Percentiles rank a stretch among this genome's conserved stretches.
Evolutionary conservation across 176 grass and related monocot species (phyloP).

Genomic region (Echinochloa phyllopogon): DNA sequence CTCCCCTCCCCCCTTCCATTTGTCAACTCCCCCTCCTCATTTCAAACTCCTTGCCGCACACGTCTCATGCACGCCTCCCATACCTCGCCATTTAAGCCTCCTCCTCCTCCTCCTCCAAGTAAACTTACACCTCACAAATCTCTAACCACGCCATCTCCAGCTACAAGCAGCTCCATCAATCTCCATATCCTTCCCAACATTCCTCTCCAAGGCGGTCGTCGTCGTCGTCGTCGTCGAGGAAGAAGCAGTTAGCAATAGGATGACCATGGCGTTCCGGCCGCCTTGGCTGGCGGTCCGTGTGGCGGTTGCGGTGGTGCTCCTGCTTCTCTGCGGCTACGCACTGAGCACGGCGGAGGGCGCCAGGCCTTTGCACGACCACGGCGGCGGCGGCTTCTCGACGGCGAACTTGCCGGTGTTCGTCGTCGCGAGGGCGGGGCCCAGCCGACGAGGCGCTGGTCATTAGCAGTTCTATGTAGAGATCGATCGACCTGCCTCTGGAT

Average conservation of each 20-base stretch:
- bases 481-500: neutral
- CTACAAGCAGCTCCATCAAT: neutral
- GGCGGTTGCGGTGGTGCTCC: slow-evolving; percentile 2
- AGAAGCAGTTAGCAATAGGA: neutral
- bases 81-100: slow-evolving; percentile 45
- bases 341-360: slow-evolving; percentile 47
- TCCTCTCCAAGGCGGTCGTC: neutral
- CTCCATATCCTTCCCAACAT: neutral
- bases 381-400: slow-evolving; percentile 20
- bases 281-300: neutral
- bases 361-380: slow-evolving; percentile 46
- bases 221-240: neutral
- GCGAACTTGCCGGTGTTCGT: slow-evolving; percentile 32
- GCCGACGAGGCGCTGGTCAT: slow-evolving; percentile 58
- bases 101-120: neutral
- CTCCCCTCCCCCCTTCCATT: neutral
- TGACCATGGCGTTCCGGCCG: slow-evolving; percentile 16
- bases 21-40: slow-evolving; percentile 42
- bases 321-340: slow-evolving; percentile 56
- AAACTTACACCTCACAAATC: slow-evolving; percentile 19
- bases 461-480: slow-evolving; percentile 8
- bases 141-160: neutral
- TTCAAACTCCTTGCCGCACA: slow-evolving; percentile 57
- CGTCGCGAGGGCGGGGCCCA: slow-evolving; percentile 65
- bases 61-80: slow-evolving; percentile 31